Percentiles rank a stretch among this genome's conserved stretches.
Evolutionary conservation across 176 grass and related monocot genomes (phyloP).

Genomic region (Tuctoria greenei): DNA sequence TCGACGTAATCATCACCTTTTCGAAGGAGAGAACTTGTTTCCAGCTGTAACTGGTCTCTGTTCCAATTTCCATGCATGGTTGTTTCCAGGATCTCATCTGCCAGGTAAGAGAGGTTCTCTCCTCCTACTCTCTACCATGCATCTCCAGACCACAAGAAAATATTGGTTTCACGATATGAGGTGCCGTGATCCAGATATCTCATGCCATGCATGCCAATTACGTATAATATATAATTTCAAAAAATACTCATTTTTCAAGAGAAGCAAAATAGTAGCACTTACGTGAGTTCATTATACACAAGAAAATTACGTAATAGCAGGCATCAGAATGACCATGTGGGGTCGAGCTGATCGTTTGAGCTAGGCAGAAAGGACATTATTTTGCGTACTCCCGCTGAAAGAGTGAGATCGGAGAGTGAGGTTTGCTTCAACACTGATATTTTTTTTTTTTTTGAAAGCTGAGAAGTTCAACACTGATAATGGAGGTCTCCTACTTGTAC

Average conservation of each 20-base stretch:
- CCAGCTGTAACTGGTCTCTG: slow-evolving; percentile 20
- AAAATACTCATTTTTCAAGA: neutral
- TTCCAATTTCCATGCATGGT: slow-evolving; percentile 35
- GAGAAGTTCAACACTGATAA: slow-evolving; percentile 11
- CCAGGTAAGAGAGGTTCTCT: neutral
- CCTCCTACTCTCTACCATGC: neutral
- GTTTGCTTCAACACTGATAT: neutral
- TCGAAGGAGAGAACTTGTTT: slow-evolving; percentile 15
- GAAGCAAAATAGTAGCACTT: neutral
- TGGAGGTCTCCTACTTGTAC: slow-evolving; percentile 10
- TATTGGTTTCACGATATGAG: slow-evolving; percentile 21
- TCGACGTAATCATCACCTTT: slow-evolving; percentile 44
- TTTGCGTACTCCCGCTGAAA: slow-evolving; percentile 27
- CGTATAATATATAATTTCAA: neutral
- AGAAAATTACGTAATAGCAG: neutral
- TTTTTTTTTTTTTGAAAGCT: too few relatives aligned
- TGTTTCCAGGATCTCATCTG: slow-evolving; percentile 40
- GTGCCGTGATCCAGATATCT: slow-evolving; percentile 18
- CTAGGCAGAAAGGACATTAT: slow-evolving; percentile 28
- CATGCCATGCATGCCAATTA: neutral
- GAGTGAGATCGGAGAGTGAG: neutral
- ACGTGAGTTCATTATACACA: too few relatives aligned
- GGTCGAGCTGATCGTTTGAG: slow-evolving; percentile 8
- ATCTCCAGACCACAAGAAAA: slow-evolving; percentile 9
- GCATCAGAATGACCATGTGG: neutral